Base-by-base conservation (phyloP, 2,329 filamentous ascomycete genomes). In the Nothophaeocryptopus gaeumannii region DNA sequence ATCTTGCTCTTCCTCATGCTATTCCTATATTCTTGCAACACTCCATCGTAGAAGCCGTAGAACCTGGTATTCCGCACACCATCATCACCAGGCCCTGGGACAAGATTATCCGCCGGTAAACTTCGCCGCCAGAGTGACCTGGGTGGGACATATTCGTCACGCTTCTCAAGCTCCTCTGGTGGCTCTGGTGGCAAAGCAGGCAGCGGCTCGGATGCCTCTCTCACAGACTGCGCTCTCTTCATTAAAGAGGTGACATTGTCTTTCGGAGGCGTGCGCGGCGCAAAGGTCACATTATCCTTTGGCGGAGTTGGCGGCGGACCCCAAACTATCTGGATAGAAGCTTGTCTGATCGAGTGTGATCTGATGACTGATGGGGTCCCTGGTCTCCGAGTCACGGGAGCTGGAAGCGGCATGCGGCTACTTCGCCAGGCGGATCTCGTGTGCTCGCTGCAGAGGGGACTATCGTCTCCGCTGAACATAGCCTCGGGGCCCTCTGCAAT, bases 21-120 rank as follows among this genome's bases (percentile, higher is more conserved):
- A 26, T 26, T 26, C 20, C 40, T 12, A 45, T 62, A 60, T 14
- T 58, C 56, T 8, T 44, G 38, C 47, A 58, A 36, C 0, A 63
- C 38, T 10, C 47, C 55, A 42, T 62, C 57, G 34, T 60, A 63
- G 32, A 61, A 63, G 4, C 48, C 58, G 45, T 63, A 63, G 41
- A 59, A 62, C 14, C n/a, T 45, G 2, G 55, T 62, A 33, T 59
- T 45, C 29, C 59, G 38, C 8, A 32, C 45, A 11, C 45, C 52
- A 30, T 51, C 46, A 26, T 44, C 34, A 7, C 39, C 36, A 1
- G 35, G 10, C n/a, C 20, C 36, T 44, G 14, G 11, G 11, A 12
- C 15, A 9, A 48, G n/a, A 15, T 46, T 35, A 45, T 42, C 39
- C 11, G 37, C 36, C 13, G 49, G 50, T 39, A 46, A n/a, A 33